These are phyloP conservation scores for Kentomonas sorsogonicus DNA, from an alignment of 208 protist genomes.

Conservation along the genomic window DNA sequence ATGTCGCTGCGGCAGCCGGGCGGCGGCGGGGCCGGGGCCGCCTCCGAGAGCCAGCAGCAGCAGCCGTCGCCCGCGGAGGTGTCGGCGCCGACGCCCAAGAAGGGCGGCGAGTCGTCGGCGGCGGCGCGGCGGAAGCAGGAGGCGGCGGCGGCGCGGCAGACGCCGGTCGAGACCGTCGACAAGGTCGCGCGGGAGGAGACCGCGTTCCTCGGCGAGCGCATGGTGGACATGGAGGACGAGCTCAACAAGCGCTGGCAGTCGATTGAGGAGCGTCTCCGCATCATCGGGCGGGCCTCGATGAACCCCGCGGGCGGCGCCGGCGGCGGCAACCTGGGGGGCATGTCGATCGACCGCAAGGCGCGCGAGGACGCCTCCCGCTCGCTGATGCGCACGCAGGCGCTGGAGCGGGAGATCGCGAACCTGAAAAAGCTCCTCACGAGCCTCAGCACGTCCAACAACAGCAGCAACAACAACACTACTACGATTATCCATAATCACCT, in stretches of 20 bases:
- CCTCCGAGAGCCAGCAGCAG: neutral
- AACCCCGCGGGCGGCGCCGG: constrained; percentile 17
- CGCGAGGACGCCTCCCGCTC: constrained; percentile 81
- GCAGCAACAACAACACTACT: no score
- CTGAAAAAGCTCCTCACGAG: constrained; percentile 32
- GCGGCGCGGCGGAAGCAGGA: no score
- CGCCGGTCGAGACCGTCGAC: constrained; percentile 13
- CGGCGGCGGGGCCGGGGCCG: constrained; percentile 1
- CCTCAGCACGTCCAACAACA: neutral
- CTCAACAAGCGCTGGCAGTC: constrained; percentile 64
- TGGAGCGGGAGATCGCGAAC: constrained; percentile 60
- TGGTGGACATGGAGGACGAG: constrained; percentile 77
- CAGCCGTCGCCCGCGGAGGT: neutral
- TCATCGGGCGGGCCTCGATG: constrained; percentile 72
- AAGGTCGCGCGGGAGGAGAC: constrained; percentile 49
- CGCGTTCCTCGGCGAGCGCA: constrained; percentile 30
- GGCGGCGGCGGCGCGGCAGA: neutral
- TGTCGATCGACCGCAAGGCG: constrained; percentile 73
- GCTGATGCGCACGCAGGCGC: constrained; percentile 76
- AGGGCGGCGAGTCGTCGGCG: neutral
- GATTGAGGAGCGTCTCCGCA: constrained; percentile 79
- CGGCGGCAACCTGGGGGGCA: constrained; percentile 1
- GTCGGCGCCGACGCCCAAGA: neutral
- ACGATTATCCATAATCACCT: no score
- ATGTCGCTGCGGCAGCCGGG: constrained; percentile 20